These are phyloP conservation scores for Saitozyma podzolica DNA, from an alignment of 768 basidiomycete genomes.

Conservation along the genomic window DNA sequence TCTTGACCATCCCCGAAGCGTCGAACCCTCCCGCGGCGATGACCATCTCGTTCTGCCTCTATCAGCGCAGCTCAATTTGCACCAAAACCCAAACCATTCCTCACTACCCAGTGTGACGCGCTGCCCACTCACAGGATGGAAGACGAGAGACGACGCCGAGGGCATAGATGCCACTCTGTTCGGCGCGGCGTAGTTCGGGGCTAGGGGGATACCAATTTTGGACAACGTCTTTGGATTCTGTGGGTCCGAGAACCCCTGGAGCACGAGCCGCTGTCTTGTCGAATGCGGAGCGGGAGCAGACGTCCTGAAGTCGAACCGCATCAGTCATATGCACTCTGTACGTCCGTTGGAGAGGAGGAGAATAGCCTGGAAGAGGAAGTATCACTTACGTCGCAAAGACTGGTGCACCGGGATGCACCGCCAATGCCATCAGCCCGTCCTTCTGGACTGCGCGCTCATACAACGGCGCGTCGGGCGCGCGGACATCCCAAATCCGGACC, in stretches of 20 bases:
- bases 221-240: slow-evolving; percentile 32
- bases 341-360: too few species aligned
- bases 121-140: slow-evolving; percentile 50
- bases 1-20: slow-evolving; percentile 41
- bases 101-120: background rate
- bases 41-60: slow-evolving; percentile 45
- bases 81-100: background rate
- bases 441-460: slow-evolving; percentile 67
- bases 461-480: slow-evolving; percentile 63
- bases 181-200: slow-evolving; percentile 17
- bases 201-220: slow-evolving; percentile 33
- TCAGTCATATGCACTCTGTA: background rate
- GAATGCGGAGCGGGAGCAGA: slow-evolving; percentile 38
- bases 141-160: slow-evolving; percentile 46
- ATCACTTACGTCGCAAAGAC: slow-evolving; percentile 77
- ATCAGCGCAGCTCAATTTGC: background rate
- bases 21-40: slow-evolving; percentile 51
- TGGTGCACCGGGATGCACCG: slow-evolving; percentile 77
- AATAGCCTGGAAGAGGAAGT: too few species aligned
- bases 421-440: slow-evolving; percentile 76
- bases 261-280: slow-evolving; percentile 39
- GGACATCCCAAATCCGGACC: slow-evolving; percentile 87
- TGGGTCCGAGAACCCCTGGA: slow-evolving; percentile 41
- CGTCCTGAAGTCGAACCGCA: slow-evolving; percentile 16
- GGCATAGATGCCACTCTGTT: slow-evolving; percentile 36